Base-by-base conservation (phyloP, 306 rosid species). In the Trifolium fragiferum region DNA sequence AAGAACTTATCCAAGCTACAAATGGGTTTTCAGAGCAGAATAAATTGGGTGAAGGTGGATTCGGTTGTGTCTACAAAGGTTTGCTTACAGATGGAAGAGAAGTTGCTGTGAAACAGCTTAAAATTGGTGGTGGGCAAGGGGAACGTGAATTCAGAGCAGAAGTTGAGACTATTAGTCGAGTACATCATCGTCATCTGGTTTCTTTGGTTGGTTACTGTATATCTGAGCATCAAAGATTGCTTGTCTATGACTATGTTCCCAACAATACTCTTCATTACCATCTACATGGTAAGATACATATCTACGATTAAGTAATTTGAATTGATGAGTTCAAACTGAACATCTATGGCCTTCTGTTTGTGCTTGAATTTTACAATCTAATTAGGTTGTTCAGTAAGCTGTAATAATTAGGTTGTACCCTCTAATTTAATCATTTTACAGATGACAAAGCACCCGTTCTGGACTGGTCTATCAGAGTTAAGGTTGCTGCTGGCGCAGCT, bases 91-190 rank as follows among this genome's bases (percentile, higher is more conserved):
- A 92, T 84, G 97, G 96, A 80, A 89, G 96, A 82, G 98, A 74
- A 35, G 96, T 95, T 37, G 99, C 99, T 63, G 97, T 95, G 68
- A 95, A 95, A 80, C 99, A 92, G 76, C 90, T 95, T 43, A 95
- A 87, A 87, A 66, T 86, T 82, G 99, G 98, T 68, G 90, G 98
- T 70, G 93, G 90, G 55, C 99, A 95, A 84, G 99, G 99, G 65
- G 99, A 94, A 67, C 97, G 98, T 30, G 99, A 95, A 76, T 95
- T 94, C 84, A 86, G 93, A 78, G 99, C 99, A 71, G 99, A 95
- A 82, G 99, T 95, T 58, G 99, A 95, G 82, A 95, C 84, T 72
- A 95, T 95, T 76, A 86, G 98, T 85, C 88, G 99, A 38, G 92
- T 95, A 63, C 99, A 95, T 82, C 99, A 95, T 83, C 96, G 99